These are phyloP conservation scores for Nemania diffusa DNA, from an alignment of 2,329 filamentous ascomycete genomes.

Conservation along the genomic window DNA sequence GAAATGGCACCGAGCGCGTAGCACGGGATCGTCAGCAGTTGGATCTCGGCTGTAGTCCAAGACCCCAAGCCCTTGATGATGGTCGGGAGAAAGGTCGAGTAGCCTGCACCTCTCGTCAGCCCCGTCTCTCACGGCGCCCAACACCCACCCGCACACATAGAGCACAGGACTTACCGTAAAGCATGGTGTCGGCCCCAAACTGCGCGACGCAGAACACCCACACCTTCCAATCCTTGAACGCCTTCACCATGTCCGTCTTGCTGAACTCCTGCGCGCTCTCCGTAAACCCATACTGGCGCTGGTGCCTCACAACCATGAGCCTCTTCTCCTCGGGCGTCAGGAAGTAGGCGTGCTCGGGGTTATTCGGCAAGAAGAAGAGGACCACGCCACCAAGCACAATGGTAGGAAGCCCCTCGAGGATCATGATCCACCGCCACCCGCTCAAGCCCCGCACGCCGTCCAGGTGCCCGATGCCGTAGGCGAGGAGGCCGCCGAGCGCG, in stretches of 20 bases:
- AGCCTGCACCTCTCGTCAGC: conserved; percentile 59
- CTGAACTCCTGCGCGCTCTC: conserved; percentile 58
- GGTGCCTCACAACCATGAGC: conserved; percentile 56
- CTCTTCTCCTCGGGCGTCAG: conserved; percentile 66
- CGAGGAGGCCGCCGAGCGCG: conserved; percentile 76
- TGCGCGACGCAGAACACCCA: conserved; percentile 76
- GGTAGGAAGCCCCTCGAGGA: conserved; percentile 60
- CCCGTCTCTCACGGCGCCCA: neutral
- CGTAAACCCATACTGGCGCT: conserved; percentile 60
- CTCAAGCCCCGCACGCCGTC: conserved; percentile 70
- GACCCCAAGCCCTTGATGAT: conserved; percentile 76
- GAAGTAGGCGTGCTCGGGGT: conserved; percentile 70
- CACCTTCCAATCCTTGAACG: conserved; percentile 79
- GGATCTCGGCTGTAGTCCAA: conserved; percentile 73
- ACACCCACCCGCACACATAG: neutral
- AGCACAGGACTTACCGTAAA: conserved; percentile 63
- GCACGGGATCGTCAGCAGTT: conserved; percentile 81
- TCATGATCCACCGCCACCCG: conserved; percentile 80
- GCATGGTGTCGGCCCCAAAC: conserved; percentile 79
- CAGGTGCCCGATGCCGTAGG: conserved; percentile 79
- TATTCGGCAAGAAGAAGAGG: conserved; percentile 70
- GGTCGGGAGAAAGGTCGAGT: conserved; percentile 80
- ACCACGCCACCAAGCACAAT: conserved; percentile 65
- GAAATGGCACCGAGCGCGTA: conserved; percentile 77
- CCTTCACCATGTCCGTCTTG: conserved; percentile 71